phyloP scores from a whole-genome alignment of 1,139 yeast genomes.

The Candida buenavistaensis region DNA sequence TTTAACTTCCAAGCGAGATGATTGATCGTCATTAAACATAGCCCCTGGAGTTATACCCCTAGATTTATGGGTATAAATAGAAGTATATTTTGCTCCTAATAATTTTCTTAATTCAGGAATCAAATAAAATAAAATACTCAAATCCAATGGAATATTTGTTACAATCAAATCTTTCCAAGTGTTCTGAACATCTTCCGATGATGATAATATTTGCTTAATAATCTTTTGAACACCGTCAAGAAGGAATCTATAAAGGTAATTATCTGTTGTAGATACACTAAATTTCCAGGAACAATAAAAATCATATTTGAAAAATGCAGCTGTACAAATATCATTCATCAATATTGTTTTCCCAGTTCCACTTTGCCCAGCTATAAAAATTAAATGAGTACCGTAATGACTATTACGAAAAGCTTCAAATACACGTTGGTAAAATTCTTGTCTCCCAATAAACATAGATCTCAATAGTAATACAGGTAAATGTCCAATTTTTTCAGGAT shows the following conservation, averaged over 20 bases:
- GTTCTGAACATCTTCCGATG: conserved; percentile 35
- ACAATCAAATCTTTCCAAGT: conserved; percentile 47
- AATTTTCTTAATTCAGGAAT: conserved; percentile 48
- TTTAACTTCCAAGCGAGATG: conserved; percentile 36
- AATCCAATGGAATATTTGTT: conserved; percentile 41
- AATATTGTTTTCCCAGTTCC: conserved; percentile 53
- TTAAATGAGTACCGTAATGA: conserved; percentile 25
- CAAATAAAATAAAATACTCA: conserved; percentile 40
- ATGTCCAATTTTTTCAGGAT: conserved; percentile 14
- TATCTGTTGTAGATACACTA: conserved; percentile 29
- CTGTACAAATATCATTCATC: conserved; percentile 40
- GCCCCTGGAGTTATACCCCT: conserved; percentile 6
- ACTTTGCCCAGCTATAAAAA: conserved; percentile 43
- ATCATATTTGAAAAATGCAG: conserved; percentile 35
- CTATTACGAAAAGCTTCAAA: conserved; percentile 23
- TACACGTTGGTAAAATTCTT: conserved; percentile 26
- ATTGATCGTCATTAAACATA: conserved; percentile 18
- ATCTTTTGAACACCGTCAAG: conserved; percentile 40
- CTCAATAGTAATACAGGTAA: conserved; percentile 27
- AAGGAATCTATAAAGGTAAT: conserved; percentile 26
- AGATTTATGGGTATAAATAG: conserved; percentile 15
- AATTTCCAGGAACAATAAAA: conserved; percentile 47
- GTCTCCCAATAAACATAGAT: conserved; percentile 38
- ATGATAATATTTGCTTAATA: conserved; percentile 44
- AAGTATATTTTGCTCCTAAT: conserved; percentile 45